A percentile compares a stretch with the other conserved stretches of the same genome.
These are phyloP conservation scores for Primulina tabacum DNA, from an alignment of 257 asterid species.

Conservation along the genomic window DNA sequence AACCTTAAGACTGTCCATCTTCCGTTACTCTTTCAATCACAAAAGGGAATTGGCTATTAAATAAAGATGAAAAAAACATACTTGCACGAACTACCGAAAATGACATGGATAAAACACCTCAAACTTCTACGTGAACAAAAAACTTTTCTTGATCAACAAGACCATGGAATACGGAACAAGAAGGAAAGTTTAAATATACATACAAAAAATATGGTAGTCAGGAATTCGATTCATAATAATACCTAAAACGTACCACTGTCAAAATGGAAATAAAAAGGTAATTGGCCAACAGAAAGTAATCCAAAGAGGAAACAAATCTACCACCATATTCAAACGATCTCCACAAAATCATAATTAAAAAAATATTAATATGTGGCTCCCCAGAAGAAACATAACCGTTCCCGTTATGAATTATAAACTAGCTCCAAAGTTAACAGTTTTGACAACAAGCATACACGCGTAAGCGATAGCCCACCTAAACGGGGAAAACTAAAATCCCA, in stretches of 20 bases:
- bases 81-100: neutral
- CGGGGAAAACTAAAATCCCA: neutral
- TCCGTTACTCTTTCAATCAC: conserved; percentile 25
- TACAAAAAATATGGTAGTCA: neutral
- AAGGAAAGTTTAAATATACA: neutral
- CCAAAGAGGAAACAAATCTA: conserved; percentile 15
- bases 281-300: neutral
- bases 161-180: neutral
- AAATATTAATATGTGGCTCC: neutral
- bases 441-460: neutral
- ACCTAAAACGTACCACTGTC: neutral
- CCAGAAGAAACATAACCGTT: neutral
- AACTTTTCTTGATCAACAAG: neutral
- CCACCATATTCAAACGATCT: neutral
- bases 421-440: conserved; percentile 16
- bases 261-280: neutral
- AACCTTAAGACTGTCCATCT: conserved; percentile 30
- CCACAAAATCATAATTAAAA: neutral
- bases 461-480: neutral
- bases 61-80: neutral
- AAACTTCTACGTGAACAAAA: neutral
- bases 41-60: conserved; percentile 10
- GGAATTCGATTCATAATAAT: conserved; percentile 2
- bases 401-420: neutral
- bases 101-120: neutral